A percentile compares a stretch with the other conserved stretches of the same genome.
Conservation (phyloP, 495 filamentous ascomycete genomes). For the Rusavskia elegans region DNA sequence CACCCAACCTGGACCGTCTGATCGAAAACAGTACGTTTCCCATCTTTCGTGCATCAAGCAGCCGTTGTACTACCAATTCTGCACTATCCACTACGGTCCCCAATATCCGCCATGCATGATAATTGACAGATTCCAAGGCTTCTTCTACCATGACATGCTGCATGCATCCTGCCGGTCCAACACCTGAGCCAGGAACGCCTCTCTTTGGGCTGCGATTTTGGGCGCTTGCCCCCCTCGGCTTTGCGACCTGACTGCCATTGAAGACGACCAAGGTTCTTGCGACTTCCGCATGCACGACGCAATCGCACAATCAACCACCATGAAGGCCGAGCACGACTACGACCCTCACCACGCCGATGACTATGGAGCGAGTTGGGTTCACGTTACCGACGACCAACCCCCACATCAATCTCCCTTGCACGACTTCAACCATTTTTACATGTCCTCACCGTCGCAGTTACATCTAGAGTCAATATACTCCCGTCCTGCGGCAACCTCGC, state of each 20-base stretch:
- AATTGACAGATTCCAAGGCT: neutral
- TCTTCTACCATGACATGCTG: slow-evolving; percentile 1
- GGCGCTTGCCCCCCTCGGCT: neutral
- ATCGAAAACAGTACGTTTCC: neutral
- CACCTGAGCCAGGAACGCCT: neutral
- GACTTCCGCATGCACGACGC: slow-evolving; percentile 17
- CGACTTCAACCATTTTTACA: slow-evolving; percentile 27
- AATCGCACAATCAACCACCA: slow-evolving; percentile 14
- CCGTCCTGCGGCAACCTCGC: slow-evolving; percentile 20
- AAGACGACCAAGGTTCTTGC: neutral
- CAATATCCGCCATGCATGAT: neutral
- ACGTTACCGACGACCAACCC: slow-evolving; percentile 12
- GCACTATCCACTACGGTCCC: neutral
- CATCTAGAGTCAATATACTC: slow-evolving; percentile 27
- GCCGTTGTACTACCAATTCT: neutral
- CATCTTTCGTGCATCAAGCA: neutral
- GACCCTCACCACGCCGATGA: slow-evolving; percentile 14
- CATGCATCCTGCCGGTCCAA: slow-evolving; percentile 1
- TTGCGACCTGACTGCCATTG: slow-evolving; percentile 1
- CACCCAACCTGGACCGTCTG: too few relatives aligned
- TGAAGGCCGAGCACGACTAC: slow-evolving; percentile 23
- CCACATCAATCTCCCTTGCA: slow-evolving; percentile 23
- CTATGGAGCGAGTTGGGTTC: slow-evolving; percentile 13
- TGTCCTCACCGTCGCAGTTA: slow-evolving; percentile 17
- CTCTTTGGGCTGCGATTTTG: neutral